A percentile compares a stretch with the other conserved stretches of the same genome.
Conservation (phyloP, 257 asterid genomes). For the Nicotiana obtusifolia region DNA sequence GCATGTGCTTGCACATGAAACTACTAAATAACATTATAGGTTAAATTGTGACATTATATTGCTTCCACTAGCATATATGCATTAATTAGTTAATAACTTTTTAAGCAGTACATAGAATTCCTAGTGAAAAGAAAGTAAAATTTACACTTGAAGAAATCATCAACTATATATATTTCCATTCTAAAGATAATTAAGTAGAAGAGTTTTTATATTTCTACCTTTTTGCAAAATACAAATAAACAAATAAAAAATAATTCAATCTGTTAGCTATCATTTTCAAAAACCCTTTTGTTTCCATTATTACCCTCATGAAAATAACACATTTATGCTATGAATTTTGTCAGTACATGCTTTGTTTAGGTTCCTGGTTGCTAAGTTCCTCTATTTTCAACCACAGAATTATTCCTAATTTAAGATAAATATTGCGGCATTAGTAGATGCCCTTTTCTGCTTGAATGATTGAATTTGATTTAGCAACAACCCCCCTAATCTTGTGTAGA, state of each 20-base stretch:
- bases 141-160: neutral
- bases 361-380: neutral
- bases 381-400: neutral
- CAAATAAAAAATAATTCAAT: neutral
- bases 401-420: neutral
- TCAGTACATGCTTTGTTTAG: neutral
- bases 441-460: neutral
- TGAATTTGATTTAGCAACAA: neutral
- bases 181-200: neutral
- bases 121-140: neutral
- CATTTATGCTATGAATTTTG: neutral
- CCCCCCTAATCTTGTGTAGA: neutral
- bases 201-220: neutral
- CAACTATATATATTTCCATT: neutral
- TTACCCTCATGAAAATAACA: neutral
- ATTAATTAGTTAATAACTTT: too few species aligned
- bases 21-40: too few species aligned
- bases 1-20: too few species aligned
- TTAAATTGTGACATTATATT: too few species aligned
- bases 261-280: slow-evolving; percentile 6
- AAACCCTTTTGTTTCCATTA: neutral
- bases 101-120: too few species aligned
- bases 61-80: too few species aligned
- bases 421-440: neutral
- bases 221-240: neutral